Base-by-base conservation (phyloP, 257 asterid genomes). In the Solanum chiquidenum region DNA sequence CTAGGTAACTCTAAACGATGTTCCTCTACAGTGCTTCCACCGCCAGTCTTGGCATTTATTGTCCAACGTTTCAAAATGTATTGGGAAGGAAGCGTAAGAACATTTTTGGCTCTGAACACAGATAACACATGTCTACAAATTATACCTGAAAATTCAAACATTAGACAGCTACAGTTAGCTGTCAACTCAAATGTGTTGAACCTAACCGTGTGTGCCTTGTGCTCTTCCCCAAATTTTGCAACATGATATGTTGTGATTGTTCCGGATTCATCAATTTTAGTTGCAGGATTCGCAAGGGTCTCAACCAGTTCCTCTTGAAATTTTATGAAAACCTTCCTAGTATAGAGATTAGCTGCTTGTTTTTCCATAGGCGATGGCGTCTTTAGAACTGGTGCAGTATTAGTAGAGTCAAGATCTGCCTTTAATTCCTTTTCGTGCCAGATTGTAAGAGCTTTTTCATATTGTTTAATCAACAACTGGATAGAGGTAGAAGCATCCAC, bases 321-420 rank as follows among this genome's bases (percentile, higher is more conserved):
- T 88, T 94, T 96, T 87, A 92, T 82, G 93, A 96, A 96, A 79
- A 95, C 88, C 89, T 90, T 94, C 91, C 94, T 91, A 20, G 98
- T 95, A 87, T 92, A 96, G 27, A 94, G 91, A 86, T 89, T 88
- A 71, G 99, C 99, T 21, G 98, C 99, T 88, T 96, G 98, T 89
- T 96, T 96, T 88, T 95, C 99, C 99, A 94, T 96, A 23, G 99
- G 98, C 18, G 98, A 95, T 3, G 98, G 98, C 9, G 99, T 96
- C 89, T 90, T 96, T 85, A 96, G 83, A 88, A 92, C 89, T 4
- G 95, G 96, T 6, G 90, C 89, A 60, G 90, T 86, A 86, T 87
- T 92, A 77, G 66, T 87, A 75, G 98, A 94, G 49, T 95, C 98
- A 68, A 91, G 89, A 42, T 96, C 98, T 27, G 94, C 99, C 90